These are phyloP conservation scores for Halophytophthora batemanensis DNA, from an alignment of 352 stramenopile species.

Conservation along the genomic window DNA sequence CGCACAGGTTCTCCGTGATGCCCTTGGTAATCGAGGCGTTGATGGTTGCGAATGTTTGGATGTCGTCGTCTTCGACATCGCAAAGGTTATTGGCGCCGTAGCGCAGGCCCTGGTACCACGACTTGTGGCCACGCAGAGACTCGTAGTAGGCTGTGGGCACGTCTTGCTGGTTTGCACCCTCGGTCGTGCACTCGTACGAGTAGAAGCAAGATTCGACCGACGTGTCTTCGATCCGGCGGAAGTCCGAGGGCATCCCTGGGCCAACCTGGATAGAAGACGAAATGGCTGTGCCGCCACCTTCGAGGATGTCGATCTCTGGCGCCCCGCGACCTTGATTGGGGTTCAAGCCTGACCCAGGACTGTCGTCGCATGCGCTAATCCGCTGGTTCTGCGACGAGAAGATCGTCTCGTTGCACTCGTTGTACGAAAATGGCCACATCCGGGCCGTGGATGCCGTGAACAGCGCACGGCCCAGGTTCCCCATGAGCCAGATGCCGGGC, in stretches of 20 bases:
- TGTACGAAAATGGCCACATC: conserved; percentile 93
- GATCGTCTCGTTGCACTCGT: conserved; percentile 71
- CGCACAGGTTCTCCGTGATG: conserved; percentile 21
- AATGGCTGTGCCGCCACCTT: conserved; percentile 58
- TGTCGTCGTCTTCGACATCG: not conserved
- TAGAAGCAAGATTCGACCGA: conserved; percentile 4
- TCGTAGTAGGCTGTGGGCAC: conserved; percentile 9
- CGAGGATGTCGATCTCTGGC: conserved; percentile 92
- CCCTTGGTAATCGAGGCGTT: conserved; percentile 6
- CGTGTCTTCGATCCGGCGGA: conserved; percentile 4
- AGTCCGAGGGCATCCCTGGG: conserved; percentile 24
- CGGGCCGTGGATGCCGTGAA: conserved; percentile 86
- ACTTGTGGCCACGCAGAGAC: conserved; percentile 5
- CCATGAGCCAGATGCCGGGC: conserved; percentile 92
- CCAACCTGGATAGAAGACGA: conserved; percentile 76
- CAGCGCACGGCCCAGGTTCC: conserved; percentile 89
- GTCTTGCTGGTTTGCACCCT: conserved; percentile 4
- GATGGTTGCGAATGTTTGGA: conserved; percentile 6
- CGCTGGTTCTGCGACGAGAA: conserved; percentile 38
- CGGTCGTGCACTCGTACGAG: conserved; percentile 1
- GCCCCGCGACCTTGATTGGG: conserved; percentile 74
- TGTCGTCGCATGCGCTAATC: conserved; percentile 80
- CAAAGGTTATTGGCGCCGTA: conserved; percentile 17
- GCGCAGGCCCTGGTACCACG: conserved; percentile 18
- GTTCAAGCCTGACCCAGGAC: conserved; percentile 88